These are phyloP conservation scores for Hypoxylon sp. DNA, from an alignment of 2,329 filamentous ascomycete species.

Conservation along the genomic window DNA sequence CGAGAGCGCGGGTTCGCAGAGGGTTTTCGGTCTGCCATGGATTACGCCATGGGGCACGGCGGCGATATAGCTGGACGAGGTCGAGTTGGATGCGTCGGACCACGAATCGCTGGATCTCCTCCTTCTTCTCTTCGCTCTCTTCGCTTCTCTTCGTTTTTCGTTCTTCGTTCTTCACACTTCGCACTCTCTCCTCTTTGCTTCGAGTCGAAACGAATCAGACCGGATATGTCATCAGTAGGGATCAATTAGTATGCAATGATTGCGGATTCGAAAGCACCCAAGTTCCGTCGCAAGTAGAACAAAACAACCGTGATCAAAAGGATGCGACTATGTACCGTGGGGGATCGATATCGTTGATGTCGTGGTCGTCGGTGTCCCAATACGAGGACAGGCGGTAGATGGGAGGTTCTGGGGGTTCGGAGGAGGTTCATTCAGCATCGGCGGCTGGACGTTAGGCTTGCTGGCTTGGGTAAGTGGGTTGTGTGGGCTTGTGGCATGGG, in stretches of 20 bases:
- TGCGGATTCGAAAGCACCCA: slow-evolving; percentile 16
- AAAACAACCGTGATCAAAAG: slow-evolving; percentile 15
- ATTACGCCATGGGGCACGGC: slow-evolving; percentile 72
- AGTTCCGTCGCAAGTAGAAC: slow-evolving; percentile 2
- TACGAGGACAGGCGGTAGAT: not conserved
- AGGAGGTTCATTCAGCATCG: slow-evolving; percentile 39
- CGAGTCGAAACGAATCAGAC: slow-evolving; percentile 19
- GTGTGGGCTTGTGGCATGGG: slow-evolving; percentile 18
- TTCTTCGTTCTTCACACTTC: no score
- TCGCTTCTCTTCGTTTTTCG: no score
- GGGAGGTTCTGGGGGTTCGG: slow-evolving; percentile 19
- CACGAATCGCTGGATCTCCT: slow-evolving; percentile 10
- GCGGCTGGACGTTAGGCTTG: slow-evolving; percentile 40
- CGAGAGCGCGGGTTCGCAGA: slow-evolving; percentile 61
- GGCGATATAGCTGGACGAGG: slow-evolving; percentile 33
- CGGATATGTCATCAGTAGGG: slow-evolving; percentile 27
- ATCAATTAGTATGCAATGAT: slow-evolving; percentile 4
- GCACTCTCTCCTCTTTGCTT: slow-evolving; percentile 9
- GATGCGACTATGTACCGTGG: slow-evolving; percentile 6
- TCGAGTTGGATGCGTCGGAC: slow-evolving; percentile 35
- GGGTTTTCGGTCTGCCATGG: slow-evolving; percentile 73
- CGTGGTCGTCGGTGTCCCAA: slow-evolving; percentile 9
- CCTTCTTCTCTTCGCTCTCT: slow-evolving; percentile 1
- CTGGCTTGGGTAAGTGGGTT: slow-evolving; percentile 36
- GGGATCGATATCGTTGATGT: not conserved